phyloP scores from a whole-genome alignment of 345 rosid genomes.

The Leavenworthia alabamica region DNA sequence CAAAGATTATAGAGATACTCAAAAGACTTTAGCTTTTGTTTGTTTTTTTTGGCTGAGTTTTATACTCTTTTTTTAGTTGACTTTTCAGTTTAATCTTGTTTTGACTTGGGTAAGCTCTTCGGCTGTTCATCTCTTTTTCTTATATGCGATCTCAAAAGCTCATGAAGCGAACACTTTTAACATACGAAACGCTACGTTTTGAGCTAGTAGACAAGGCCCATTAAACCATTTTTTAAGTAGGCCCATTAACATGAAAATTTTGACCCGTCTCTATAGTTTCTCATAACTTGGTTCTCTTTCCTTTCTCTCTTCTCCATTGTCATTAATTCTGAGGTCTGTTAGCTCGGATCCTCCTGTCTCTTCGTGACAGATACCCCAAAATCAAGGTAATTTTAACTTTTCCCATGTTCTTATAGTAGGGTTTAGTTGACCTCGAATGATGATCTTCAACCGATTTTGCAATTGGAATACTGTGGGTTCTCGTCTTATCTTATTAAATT shows the following conservation, averaged over 20 bases:
- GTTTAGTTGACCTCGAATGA: not conserved
- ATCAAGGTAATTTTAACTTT: not conserved
- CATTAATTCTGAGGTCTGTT: not conserved
- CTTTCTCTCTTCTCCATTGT: not conserved
- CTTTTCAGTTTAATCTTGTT: not conserved
- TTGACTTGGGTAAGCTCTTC: not conserved
- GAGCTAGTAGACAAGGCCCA: not conserved
- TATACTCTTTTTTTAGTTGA: not conserved
- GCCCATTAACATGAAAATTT: conserved; percentile 3
- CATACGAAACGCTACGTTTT: not conserved
- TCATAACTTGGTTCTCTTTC: not conserved
- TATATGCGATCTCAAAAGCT: not conserved
- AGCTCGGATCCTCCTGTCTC: not conserved
- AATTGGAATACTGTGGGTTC: not conserved
- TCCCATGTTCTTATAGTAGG: not conserved
- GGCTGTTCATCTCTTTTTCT: not conserved
- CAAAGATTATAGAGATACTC: not conserved
- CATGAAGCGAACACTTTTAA: not conserved
- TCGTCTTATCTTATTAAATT: not conserved
- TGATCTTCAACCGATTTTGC: not conserved
- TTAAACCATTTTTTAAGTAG: not conserved
- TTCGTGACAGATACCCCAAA: not conserved
- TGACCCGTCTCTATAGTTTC: conserved; percentile 10
- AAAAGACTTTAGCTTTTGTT: not conserved
- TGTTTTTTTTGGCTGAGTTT: not conserved